These are phyloP conservation scores for Aspergillus sp. DNA, from an alignment of 2,329 filamentous ascomycete species.

Conservation along the genomic window DNA sequence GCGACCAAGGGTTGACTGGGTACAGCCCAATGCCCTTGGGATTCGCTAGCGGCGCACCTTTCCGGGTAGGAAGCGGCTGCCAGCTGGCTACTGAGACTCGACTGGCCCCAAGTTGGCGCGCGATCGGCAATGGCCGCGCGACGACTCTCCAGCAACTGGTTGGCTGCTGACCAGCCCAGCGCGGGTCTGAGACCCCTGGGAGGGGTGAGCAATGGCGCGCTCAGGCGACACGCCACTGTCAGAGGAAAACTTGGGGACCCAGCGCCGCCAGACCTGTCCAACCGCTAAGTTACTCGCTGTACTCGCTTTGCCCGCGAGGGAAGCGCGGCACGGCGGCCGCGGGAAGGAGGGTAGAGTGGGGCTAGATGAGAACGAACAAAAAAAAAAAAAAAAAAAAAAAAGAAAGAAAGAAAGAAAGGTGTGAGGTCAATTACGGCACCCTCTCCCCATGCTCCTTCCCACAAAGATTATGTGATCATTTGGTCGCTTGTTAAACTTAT, in stretches of 20 bases:
- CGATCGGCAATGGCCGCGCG: slow-evolving; percentile 33
- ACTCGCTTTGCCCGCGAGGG: slow-evolving; percentile 13
- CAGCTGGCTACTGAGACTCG: slow-evolving; percentile 18
- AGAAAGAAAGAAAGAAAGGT: too few relatives aligned
- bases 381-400: too few relatives aligned
- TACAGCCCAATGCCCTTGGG: too few relatives aligned
- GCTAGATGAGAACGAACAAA: too few relatives aligned
- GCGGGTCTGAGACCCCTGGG: slow-evolving; percentile 22
- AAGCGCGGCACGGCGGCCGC: slow-evolving; percentile 17
- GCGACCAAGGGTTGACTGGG: too few relatives aligned
- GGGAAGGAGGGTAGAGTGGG: background rate
- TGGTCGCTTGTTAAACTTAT: slow-evolving; percentile 12
- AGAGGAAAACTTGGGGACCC: background rate
- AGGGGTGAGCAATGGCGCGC: slow-evolving; percentile 17
- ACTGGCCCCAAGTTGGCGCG: slow-evolving; percentile 28
- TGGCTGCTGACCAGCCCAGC: slow-evolving; percentile 17
- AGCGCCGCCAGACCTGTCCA: too few relatives aligned
- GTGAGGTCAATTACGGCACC: too few relatives aligned
- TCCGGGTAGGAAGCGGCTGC: slow-evolving; percentile 17
- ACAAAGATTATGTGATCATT: background rate
- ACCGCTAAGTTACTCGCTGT: too few relatives aligned
- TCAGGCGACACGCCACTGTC: slow-evolving; percentile 24
- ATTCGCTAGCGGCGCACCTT: background rate
- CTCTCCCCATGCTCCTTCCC: too few relatives aligned
- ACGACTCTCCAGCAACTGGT: slow-evolving; percentile 11